Evolutionary conservation across 371 early-diverging fungal genomes (phyloP).

Genomic region (Apophysomyces sp.): DNA sequence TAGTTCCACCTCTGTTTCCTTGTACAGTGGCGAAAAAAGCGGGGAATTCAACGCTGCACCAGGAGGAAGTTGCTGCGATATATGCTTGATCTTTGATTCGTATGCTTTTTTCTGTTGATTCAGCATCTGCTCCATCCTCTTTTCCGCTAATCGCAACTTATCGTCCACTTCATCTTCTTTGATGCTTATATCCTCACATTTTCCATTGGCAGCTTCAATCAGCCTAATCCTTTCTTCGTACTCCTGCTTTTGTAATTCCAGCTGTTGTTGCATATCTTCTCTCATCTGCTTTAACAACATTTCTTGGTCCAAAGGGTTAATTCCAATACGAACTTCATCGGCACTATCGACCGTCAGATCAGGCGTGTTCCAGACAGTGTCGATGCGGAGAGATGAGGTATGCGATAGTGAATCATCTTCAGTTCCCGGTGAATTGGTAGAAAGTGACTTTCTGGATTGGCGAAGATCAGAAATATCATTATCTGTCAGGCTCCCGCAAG

Average conservation of each 20-base stretch:
- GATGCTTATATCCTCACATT: conserved; percentile 9
- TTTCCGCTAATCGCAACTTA: conserved; percentile 32
- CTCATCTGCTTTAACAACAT: conserved; percentile 34
- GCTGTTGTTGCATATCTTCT: conserved; percentile 49
- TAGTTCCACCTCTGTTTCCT: conserved; percentile 2
- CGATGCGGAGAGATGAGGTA: not conserved
- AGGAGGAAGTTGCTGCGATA: conserved; percentile 15
- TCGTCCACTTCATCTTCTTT: conserved; percentile 12
- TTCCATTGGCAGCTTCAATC: conserved; percentile 24
- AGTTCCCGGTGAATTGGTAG: conserved; percentile 27
- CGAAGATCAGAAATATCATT: conserved; percentile 52
- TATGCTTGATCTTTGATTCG: conserved; percentile 43
- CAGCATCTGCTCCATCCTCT: conserved; percentile 44
- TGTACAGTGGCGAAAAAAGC: conserved; percentile 26
- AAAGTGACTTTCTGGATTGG: conserved; percentile 34
- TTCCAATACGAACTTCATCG: conserved; percentile 18
- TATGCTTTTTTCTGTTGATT: conserved; percentile 44
- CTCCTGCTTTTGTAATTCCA: conserved; percentile 49
- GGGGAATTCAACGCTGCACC: conserved; percentile 20
- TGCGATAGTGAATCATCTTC: conserved; percentile 18
- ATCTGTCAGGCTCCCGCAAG: conserved; percentile 41
- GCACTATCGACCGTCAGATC: conserved; percentile 4
- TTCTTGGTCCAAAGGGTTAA: conserved; percentile 23
- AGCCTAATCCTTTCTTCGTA: conserved; percentile 49
- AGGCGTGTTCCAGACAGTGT: not conserved